A percentile compares a stretch with the other conserved stretches of the same genome.
phyloP scores from a whole-genome alignment of 1,139 yeast genomes.

The Protomyces arabidopsidicola region DNA sequence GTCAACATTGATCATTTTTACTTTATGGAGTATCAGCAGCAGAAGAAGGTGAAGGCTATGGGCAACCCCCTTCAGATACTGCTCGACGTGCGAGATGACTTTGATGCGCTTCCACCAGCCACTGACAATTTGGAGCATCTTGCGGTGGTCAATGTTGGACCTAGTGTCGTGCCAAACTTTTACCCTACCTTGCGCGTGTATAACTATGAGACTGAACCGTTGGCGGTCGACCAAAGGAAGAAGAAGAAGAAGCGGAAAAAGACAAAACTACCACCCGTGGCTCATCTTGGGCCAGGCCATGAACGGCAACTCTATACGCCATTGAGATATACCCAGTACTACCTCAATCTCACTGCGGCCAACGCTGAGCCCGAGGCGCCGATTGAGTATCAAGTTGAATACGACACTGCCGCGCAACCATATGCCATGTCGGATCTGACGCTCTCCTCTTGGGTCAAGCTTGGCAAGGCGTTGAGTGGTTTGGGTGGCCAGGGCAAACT shows the following conservation, averaged over 20 bases:
- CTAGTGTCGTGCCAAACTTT: constrained; percentile 80
- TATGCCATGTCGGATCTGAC: constrained; percentile 55
- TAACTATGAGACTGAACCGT: constrained; percentile 52
- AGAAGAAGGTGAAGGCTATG: constrained; percentile 44
- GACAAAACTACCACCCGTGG: constrained; percentile 43
- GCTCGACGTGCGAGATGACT: constrained; percentile 32
- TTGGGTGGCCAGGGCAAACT: constrained; percentile 15
- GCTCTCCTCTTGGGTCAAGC: constrained; percentile 38
- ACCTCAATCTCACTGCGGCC: constrained; percentile 53
- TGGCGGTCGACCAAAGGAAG: constrained; percentile 34
- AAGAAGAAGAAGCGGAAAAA: constrained; percentile 35
- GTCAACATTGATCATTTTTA: constrained; percentile 85
- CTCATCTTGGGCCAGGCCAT: constrained; percentile 74
- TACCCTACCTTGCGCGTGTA: constrained; percentile 78
- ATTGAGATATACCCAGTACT: constrained; percentile 65
- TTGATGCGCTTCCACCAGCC: constrained; percentile 28
- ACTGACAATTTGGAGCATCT: constrained; percentile 49
- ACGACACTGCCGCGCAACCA: constrained; percentile 57
- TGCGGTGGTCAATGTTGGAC: constrained; percentile 62
- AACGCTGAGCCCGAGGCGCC: constrained; percentile 48
- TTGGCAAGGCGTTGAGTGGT: constrained; percentile 19
- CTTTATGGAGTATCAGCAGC: constrained; percentile 55
- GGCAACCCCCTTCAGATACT: constrained; percentile 32
- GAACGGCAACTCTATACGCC: constrained; percentile 68
- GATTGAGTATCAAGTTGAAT: constrained; percentile 50